A percentile compares a stretch with the other conserved stretches of the same genome.
phyloP scores from a whole-genome alignment of 169 alveolate genomes.

The Eimeria maxima region DNA sequence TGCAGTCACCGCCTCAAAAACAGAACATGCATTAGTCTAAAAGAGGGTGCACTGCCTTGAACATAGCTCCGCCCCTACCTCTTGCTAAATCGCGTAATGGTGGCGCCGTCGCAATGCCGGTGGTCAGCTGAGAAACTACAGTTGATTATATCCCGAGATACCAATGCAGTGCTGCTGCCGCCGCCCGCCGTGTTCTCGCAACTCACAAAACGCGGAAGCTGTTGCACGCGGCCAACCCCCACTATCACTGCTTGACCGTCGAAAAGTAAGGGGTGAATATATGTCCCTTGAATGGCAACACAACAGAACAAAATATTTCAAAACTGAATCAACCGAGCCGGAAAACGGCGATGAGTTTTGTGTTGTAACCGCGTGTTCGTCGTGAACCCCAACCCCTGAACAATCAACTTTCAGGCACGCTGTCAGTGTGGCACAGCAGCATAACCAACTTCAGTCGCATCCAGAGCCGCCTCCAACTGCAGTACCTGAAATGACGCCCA shows the following conservation, averaged over 20 bases:
- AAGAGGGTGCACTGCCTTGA: too few species aligned
- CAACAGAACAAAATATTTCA: background rate
- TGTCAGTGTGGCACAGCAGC: too few species aligned
- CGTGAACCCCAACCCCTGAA: background rate
- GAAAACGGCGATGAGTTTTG: too few species aligned
- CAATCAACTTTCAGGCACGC: background rate
- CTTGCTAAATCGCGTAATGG: slow-evolving; percentile 79
- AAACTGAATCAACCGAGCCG: background rate
- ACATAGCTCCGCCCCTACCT: background rate
- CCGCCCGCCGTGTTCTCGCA: background rate
- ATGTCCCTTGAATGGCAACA: slow-evolving; percentile 90
- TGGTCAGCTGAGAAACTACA: slow-evolving; percentile 96
- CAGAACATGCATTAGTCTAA: too few species aligned
- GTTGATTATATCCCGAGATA: slow-evolving; percentile 85
- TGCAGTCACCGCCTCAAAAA: too few species aligned
- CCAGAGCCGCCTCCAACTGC: background rate
- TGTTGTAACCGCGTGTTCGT: too few species aligned
- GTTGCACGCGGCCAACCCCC: slow-evolving; percentile 91
- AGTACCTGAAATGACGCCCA: slow-evolving; percentile 93
- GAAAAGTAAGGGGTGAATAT: slow-evolving; percentile 94
- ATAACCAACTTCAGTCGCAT: background rate
- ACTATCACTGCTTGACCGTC: slow-evolving; percentile 96
- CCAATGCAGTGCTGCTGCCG: slow-evolving; percentile 74
- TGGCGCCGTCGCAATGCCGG: slow-evolving; percentile 97
- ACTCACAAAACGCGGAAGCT: slow-evolving; percentile 86